Evolutionary conservation across 1,284 basidiomycete species (phyloP).

Genomic region (Heterobasidion irregulare): DNA sequence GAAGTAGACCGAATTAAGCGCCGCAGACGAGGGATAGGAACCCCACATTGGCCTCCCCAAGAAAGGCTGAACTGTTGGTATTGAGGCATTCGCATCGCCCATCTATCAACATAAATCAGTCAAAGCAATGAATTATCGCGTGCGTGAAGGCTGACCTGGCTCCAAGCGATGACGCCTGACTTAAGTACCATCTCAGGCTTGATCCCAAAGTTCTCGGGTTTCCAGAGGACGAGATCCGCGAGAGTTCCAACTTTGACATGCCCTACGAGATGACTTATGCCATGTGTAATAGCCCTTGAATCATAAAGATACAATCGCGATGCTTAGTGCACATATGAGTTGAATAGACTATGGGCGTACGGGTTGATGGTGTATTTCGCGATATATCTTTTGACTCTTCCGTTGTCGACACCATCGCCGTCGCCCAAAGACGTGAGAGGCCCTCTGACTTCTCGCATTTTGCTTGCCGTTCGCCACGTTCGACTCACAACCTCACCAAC

Average conservation of each 20-base stretch:
- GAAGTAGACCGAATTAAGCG: constrained; percentile 77
- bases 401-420: constrained; percentile 69
- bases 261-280: constrained; percentile 84
- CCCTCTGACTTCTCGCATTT: constrained; percentile 81
- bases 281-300: constrained; percentile 84
- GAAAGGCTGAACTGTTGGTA: constrained; percentile 89
- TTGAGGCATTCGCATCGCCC: constrained; percentile 91
- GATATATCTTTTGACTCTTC: constrained; percentile 95
- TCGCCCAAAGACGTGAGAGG: constrained; percentile 61
- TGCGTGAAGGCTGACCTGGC: constrained; percentile 45
- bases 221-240: constrained; percentile 94
- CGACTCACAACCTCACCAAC: constrained; percentile 92
- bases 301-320: constrained; percentile 5
- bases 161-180: constrained; percentile 89
- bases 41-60: constrained; percentile 91
- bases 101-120: constrained; percentile 39
- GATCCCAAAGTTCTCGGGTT: constrained; percentile 86
- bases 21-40: constrained; percentile 62
- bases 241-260: constrained; percentile 78
- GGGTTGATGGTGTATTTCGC: constrained; percentile 98
- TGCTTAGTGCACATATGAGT: not conserved
- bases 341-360: constrained; percentile 42
- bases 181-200: constrained; percentile 93
- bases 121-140: not conserved
- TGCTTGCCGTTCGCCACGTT: constrained; percentile 96